phyloP scores from a whole-genome alignment of 345 rosid genomes.

The Crucihimalaya himalaica region DNA sequence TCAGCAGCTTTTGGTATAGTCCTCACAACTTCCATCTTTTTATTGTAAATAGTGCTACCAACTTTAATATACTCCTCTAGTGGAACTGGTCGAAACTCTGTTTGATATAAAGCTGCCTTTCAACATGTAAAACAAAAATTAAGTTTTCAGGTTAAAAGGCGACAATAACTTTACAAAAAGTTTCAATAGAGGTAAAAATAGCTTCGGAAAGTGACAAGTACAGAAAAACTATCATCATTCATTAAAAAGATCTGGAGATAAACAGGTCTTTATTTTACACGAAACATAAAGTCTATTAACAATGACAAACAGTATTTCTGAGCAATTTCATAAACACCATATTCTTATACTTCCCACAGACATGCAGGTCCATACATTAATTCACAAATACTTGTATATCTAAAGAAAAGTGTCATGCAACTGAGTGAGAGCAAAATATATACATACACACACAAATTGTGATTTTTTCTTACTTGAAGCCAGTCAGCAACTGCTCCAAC shows the following conservation, averaged over 20 bases:
- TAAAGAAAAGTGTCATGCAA: conserved; percentile 13
- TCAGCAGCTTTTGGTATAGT: conserved; percentile 69
- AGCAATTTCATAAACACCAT: not conserved
- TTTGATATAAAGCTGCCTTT: conserved; percentile 93
- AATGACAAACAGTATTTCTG: conserved; percentile 1
- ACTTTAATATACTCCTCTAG: conserved; percentile 88
- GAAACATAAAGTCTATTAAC: not conserved
- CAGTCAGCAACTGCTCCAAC: conserved; percentile 96
- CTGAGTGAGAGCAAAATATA: conserved; percentile 3
- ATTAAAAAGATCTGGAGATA: conserved; percentile 9
- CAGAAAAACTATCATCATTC: conserved; percentile 16
- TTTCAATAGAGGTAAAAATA: conserved; percentile 25
- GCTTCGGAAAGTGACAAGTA: conserved; percentile 12
- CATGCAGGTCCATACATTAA: not conserved
- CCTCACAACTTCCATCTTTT: conserved; percentile 77
- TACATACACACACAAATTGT: not conserved
- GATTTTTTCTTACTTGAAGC: conserved; percentile 78
- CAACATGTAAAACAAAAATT: conserved; percentile 28
- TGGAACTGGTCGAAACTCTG: conserved; percentile 97
- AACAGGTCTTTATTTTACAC: not conserved
- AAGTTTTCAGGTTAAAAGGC: conserved; percentile 14
- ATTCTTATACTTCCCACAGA: conserved; percentile 4
- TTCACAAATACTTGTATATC: conserved; percentile 4
- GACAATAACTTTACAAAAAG: conserved; percentile 2
- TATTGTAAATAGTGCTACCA: conserved; percentile 80